Base-by-base conservation (phyloP, 176 grass and related monocot species). In the Luzula sylvatica region DNA sequence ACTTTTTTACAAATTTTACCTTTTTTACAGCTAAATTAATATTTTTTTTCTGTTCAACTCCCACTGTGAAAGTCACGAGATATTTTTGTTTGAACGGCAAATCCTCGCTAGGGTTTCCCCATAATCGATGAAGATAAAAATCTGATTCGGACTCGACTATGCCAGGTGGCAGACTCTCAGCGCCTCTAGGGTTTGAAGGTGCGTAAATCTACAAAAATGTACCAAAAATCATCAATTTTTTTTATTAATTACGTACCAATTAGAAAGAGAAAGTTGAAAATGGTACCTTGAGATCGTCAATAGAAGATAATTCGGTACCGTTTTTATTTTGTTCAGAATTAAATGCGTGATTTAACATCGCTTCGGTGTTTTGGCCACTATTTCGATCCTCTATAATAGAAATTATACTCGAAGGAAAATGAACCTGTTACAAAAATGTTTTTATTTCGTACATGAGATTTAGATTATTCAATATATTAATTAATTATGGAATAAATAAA, bases 71-170 rank as follows among this genome's bases (percentile, higher is more conserved):
- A 25, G 72, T 76, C 17, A 76, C 63, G 30, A 76, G 65, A 50
- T 76, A 76, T 25, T 61, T 76, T 28, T 55, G 65, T 50, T 53
- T 67, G 3, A 57, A 28, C 29, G 55, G 32, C 6, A 76, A 38
- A 53, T 76, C 72, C 51, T 81, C 56, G 13, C 15, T 43, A 20
- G 77, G 72, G 11, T 72, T 26, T 44, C 83, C 77, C 83, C 83
- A 81, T 8, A 77, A 66, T 20, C 82, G 53, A 13, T 75, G 72
- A 3, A 61, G 42, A 23, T 76, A 74, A 65, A 80, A 39, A 42
- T 86, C 82, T 5, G 82, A 58, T 5, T 86, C 71, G 32, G 7
- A 2, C 0, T 27, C 72, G 0, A 76, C 13, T 20, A 86, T 80
- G 3, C 64, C 52, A 0, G 77, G 73, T 0, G 83, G 78, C 61